Conservation (phyloP, 2,329 filamentous ascomycete genomes). For the Pyrenochaeta sp. region DNA sequence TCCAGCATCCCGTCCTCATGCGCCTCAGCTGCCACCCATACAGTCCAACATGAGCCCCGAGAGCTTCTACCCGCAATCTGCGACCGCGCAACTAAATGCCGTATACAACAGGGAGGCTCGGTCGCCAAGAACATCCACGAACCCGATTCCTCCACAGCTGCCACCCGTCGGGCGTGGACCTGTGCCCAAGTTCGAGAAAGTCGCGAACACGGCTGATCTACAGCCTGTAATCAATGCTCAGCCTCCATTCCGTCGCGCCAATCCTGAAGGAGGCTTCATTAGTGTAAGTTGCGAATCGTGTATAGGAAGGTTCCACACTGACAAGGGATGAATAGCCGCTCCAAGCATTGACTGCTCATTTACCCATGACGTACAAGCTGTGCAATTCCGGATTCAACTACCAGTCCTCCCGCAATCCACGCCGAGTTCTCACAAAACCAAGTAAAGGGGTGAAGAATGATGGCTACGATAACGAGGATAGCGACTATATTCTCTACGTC, state of each 20-base stretch:
- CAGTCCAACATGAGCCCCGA: slow-evolving; percentile 73
- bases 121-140: slow-evolving; percentile 54
- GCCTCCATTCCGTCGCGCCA: slow-evolving; percentile 89
- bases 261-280: slow-evolving; percentile 97
- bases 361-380: slow-evolving; percentile 96
- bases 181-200: slow-evolving; percentile 87
- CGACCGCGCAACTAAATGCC: slow-evolving; percentile 75
- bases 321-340: slow-evolving; percentile 71
- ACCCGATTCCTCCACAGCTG: slow-evolving; percentile 59
- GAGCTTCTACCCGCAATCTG: slow-evolving; percentile 75
- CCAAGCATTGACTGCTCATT: slow-evolving; percentile 91
- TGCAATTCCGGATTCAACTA: slow-evolving; percentile 99
- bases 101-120: slow-evolving; percentile 65
- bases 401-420: slow-evolving; percentile 95
- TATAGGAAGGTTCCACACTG: slow-evolving; percentile 13
- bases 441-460: slow-evolving; percentile 99
- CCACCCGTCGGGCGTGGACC: slow-evolving; percentile 65
- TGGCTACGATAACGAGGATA: slow-evolving; percentile 98
- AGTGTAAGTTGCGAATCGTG: slow-evolving; percentile 71
- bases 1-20: slow-evolving; percentile 58
- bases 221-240: slow-evolving; percentile 85
- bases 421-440: slow-evolving; percentile 94
- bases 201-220: slow-evolving; percentile 76
- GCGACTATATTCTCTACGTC: slow-evolving; percentile 98
- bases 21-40: slow-evolving; percentile 78